Evolutionary conservation across 2,329 filamentous ascomycete genomes (phyloP), one percentile per base, ranked within the genome.

Genomic region (Penicillium thymicola): DNA sequence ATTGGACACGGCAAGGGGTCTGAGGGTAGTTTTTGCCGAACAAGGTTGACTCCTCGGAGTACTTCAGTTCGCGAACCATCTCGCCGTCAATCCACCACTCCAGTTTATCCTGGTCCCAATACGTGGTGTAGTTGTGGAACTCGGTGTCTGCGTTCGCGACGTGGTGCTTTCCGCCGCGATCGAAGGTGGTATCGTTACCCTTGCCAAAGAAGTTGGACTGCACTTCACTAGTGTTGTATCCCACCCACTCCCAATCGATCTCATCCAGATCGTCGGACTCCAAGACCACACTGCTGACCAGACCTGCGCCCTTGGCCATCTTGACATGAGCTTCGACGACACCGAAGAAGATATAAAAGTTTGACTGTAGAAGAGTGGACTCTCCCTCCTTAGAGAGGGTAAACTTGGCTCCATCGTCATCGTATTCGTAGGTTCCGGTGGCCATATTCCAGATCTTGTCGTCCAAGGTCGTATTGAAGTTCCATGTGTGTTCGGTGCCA

Each of bases 151-250:
- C 92, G 68, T 84, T 77, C 61, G 77, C 62, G 69, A 87, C 78
- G 7, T 84, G 76, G 75, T 94, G 89, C 71, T 89, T 89, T 49
- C 88, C 86, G 60, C 90, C 93, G 55, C 92, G 88, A 75, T 93
- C 89, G 78, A 92, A 95, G 5, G 84, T 82, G 1, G 67, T 68
- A 0, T 89, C 89, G 65, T 89, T 82, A 52, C 94, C 94, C 77
- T 97, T 96, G 74, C 92, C 91, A 67, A 97, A 99, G 79, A 95
- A 99, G 78, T 99, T 97, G 67, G 88, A 89, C 75, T 97, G 93
- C 34, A 77, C 75, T 36, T 62, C 54, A 38, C 57, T 67, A 25
- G 67, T 70, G 59, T 76, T 73, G 48, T 71, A 71, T 47, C 76
- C 76, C 23, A 76, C 63, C 73, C 73, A 75, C 54, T 76, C 74